Conservation (phyloP, 192 early-diverging fungal species). For the Coemansia sp. region DNA sequence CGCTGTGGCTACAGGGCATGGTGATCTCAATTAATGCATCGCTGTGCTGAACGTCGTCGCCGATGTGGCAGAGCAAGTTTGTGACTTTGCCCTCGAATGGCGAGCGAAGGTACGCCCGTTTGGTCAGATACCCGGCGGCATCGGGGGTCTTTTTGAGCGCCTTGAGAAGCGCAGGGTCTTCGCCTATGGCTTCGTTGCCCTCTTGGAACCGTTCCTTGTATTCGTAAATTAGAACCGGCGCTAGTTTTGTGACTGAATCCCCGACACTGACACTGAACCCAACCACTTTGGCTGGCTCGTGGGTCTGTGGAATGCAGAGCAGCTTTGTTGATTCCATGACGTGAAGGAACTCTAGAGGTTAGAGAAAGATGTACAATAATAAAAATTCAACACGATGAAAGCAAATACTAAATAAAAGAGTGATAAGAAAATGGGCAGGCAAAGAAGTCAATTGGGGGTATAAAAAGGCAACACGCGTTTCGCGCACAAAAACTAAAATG, state of each 20-base stretch:
- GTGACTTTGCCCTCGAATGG: slow-evolving; percentile 43
- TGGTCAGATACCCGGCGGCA: slow-evolving; percentile 23
- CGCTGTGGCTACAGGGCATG: slow-evolving; percentile 70
- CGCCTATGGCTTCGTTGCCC: background rate
- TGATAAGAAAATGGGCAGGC: no score
- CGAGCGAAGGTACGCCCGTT: slow-evolving; percentile 42
- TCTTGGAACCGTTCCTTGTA: slow-evolving; percentile 24
- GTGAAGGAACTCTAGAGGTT: no score
- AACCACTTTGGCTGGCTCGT: slow-evolving; percentile 50
- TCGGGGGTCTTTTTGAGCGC: slow-evolving; percentile 27
- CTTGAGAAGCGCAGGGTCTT: slow-evolving; percentile 19
- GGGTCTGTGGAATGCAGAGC: slow-evolving; percentile 35
- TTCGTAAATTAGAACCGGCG: slow-evolving; percentile 47
- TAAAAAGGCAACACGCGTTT: no score
- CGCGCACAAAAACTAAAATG: no score
- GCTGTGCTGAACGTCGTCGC: slow-evolving; percentile 24
- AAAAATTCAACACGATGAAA: no score
- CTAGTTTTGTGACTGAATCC: slow-evolving; percentile 25
- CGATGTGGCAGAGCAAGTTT: slow-evolving; percentile 3
- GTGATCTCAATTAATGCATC: slow-evolving; percentile 29
- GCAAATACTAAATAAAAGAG: background rate
- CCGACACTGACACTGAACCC: slow-evolving; percentile 25
- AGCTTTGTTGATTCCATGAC: slow-evolving; percentile 40
- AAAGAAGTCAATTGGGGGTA: no score
- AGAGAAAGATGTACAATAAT: no score